Conservation (phyloP, 2,329 filamentous ascomycete genomes). For the Dactylella cylindrospora region DNA sequence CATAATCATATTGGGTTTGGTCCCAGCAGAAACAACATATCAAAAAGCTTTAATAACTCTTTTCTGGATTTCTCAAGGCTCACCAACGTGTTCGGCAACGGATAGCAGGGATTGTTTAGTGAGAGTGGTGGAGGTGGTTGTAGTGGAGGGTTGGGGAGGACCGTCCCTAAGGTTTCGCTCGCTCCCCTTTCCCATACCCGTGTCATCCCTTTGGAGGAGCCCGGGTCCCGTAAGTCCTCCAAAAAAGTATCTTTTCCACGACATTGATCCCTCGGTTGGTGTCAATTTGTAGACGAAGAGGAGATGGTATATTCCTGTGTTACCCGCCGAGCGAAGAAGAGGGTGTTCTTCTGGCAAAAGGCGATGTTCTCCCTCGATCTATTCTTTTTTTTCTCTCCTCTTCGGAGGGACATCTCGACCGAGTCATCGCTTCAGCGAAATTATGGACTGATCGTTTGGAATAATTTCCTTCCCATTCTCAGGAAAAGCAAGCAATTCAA, state of each 20-base stretch:
- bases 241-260: conserved; percentile 27
- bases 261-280: conserved; percentile 20
- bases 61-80: conserved; percentile 25
- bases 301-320: background rate
- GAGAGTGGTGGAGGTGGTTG: conserved; percentile 16
- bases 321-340: background rate
- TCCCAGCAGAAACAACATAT: conserved; percentile 28
- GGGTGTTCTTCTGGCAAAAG: background rate
- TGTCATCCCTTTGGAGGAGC: conserved; percentile 33
- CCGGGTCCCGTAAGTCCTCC: conserved; percentile 35
- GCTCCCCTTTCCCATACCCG: conserved; percentile 43
- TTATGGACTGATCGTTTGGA: conserved; percentile 33
- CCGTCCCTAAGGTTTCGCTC: conserved; percentile 30
- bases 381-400: background rate
- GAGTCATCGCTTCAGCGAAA: conserved; percentile 35
- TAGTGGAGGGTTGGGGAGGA: conserved; percentile 39
- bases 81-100: conserved; percentile 44
- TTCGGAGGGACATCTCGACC: conserved; percentile 26
- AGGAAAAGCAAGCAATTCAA: conserved; percentile 20
- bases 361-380: background rate
- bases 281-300: conserved; percentile 1
- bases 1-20: conserved; percentile 40
- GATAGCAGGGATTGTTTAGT: conserved; percentile 40
- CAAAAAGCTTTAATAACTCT: conserved; percentile 41
- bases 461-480: conserved; percentile 28